Base-by-base conservation (phyloP, 805 yeast genomes). In the Starmerella apicola region DNA sequence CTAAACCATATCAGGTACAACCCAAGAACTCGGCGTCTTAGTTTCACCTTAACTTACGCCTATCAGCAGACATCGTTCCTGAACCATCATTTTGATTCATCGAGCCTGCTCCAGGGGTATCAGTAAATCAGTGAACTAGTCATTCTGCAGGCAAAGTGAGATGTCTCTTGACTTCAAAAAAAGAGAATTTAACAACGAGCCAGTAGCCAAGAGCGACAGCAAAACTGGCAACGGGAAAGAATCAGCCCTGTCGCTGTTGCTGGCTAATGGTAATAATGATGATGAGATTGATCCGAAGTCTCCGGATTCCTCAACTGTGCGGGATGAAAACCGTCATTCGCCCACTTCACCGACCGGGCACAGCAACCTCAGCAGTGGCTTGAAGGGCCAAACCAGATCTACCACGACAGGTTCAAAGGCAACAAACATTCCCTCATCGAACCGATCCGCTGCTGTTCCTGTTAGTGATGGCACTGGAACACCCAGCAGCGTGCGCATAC, bases 161-260 rank as follows among this genome's bases (percentile, higher is more conserved):
- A 46, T 46, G 50, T 38, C 49, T 5, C 38, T 46, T 4, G 50
- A 42, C n/a, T 46, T 46, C 32, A 46, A 39, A 16, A 46, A 46
- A 21, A 15, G 49, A 13, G 46, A 46, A 29, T 46, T 45, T 38
- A 4, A n/a, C 25, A 16, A 21, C 12, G 39, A 21, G 12, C 20
- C 38, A 17, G 33, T 44, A 4, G 24, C 35, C 3, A 30, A 28
- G 7, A 20, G 22, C 21, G 34, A 8, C 7, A 19, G 5, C 4
- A 27, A 36, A 32, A 20, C 44, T 35, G 3, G 50, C 6, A 20
- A 18, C 8, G 35, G 33, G 23, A 45, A 50, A 13, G 52, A 39
- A 22, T 44, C 49, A 17, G 53, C 51, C 4, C 44, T 50, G 21
- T 49, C 52, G n/a, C 17, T 50, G 39, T 43, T 50, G 28, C 43